These are phyloP conservation scores for Endothia cerciana DNA, from an alignment of 2,329 filamentous ascomycete genomes.

Conservation along the genomic window DNA sequence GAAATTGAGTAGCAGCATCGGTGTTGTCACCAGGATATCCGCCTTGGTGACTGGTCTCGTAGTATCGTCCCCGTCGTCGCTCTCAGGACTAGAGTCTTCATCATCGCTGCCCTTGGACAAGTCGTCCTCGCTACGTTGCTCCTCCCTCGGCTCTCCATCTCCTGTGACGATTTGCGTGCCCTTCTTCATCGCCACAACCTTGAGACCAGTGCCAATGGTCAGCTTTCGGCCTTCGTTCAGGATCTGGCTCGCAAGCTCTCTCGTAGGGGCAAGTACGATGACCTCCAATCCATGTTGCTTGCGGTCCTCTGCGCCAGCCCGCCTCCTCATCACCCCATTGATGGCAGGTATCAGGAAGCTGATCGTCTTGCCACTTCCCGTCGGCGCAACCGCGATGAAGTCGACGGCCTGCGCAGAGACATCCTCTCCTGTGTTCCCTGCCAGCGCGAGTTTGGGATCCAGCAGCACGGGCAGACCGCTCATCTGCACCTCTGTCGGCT, in stretches of 20 bases:
- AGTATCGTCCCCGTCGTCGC: slow-evolving; percentile 38
- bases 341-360: slow-evolving; percentile 89
- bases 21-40: slow-evolving; percentile 81
- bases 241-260: slow-evolving; percentile 79
- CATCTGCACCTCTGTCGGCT: slow-evolving; percentile 94
- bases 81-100: slow-evolving; percentile 40
- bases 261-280: slow-evolving; percentile 76
- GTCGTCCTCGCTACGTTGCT: slow-evolving; percentile 42
- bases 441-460: slow-evolving; percentile 54
- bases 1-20: slow-evolving; percentile 76
- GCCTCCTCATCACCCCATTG: slow-evolving; percentile 68
- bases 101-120: slow-evolving; percentile 36
- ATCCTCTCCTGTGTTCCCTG: slow-evolving; percentile 41
- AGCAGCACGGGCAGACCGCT: slow-evolving; percentile 81
- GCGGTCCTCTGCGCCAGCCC: slow-evolving; percentile 45
- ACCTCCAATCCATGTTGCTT: slow-evolving; percentile 62
- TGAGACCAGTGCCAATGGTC: slow-evolving; percentile 73
- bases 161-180: slow-evolving; percentile 71
- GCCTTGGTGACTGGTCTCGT: slow-evolving; percentile 65
- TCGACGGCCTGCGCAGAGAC: slow-evolving; percentile 57
- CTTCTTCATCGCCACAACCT: slow-evolving; percentile 81
- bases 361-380: slow-evolving; percentile 94
- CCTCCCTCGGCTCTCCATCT: slow-evolving; percentile 42
- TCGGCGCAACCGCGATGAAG: slow-evolving; percentile 87
- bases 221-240: slow-evolving; percentile 87